Conservation (phyloP, 805 yeast genomes). For the Sugiyamaella qingdaonensis region DNA sequence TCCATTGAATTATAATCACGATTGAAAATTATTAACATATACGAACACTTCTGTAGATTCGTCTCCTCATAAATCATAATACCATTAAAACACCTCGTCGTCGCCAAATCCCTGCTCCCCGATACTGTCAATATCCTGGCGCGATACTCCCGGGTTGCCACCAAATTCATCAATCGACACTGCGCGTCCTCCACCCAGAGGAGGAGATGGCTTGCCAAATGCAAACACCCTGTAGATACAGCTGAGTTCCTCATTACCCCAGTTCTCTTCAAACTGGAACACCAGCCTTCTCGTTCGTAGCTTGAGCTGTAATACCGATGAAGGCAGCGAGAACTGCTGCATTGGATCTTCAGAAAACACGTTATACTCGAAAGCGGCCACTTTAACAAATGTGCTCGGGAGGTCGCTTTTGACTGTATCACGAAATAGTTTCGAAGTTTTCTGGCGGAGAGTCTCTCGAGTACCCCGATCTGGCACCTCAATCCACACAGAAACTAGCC, state of each 20-base stretch:
- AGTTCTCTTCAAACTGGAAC: conserved; percentile 28
- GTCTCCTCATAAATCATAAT: not conserved
- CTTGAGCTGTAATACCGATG: conserved; percentile 8
- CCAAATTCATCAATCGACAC: not conserved
- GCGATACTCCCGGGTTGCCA: not conserved
- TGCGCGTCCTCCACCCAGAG: not conserved
- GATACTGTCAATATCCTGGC: no score
- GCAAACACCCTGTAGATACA: conserved; percentile 31
- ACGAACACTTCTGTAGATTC: not conserved
- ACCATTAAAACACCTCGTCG: not conserved
- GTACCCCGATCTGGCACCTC: conserved; percentile 19
- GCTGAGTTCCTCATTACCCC: conserved; percentile 32
- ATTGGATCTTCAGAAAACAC: conserved; percentile 18
- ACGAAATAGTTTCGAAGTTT: not conserved
- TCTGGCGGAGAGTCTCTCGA: not conserved
- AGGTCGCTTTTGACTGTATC: not conserved
- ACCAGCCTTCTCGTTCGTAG: conserved; percentile 21
- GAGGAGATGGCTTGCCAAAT: conserved; percentile 20
- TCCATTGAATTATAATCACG: no score
- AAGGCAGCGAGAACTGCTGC: conserved; percentile 23
- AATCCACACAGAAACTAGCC: conserved; percentile 28
- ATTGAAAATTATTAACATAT: not conserved
- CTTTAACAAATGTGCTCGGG: conserved; percentile 20
- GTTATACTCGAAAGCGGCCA: conserved; percentile 23
- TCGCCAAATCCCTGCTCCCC: conserved; percentile 7